A percentile compares a stretch with the other conserved stretches of the same genome.
phyloP scores from a whole-genome alignment of 257 asterid genomes.

The Solanum gracilifrons region DNA sequence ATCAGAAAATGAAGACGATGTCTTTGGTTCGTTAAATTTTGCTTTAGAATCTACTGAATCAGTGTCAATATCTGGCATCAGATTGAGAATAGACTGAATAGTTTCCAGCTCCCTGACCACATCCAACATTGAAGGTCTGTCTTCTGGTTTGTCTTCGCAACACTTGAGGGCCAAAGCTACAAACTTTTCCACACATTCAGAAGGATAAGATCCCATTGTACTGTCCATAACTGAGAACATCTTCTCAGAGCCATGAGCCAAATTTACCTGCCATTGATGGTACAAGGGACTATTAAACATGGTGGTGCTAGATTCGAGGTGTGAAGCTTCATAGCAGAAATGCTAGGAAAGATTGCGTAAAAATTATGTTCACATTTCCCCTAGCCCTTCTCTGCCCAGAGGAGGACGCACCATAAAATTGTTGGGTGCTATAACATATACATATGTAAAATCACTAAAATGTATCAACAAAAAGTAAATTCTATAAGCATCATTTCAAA shows the following conservation, averaged over 20 bases:
- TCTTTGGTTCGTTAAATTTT: slow-evolving; percentile 17
- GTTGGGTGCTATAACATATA: not conserved
- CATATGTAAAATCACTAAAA: not conserved
- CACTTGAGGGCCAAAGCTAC: slow-evolving; percentile 58
- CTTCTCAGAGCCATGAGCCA: slow-evolving; percentile 49
- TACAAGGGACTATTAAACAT: not conserved
- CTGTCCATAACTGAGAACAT: slow-evolving; percentile 58
- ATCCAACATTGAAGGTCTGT: slow-evolving; percentile 58
- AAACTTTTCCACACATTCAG: slow-evolving; percentile 50
- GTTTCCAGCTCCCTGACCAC: slow-evolving; percentile 80
- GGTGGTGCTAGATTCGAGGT: not conserved
- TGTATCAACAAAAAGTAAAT: not conserved
- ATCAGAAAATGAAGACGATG: slow-evolving; percentile 21
- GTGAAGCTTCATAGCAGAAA: not conserved
- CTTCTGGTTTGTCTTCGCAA: slow-evolving; percentile 59
- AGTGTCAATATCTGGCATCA: slow-evolving; percentile 28
- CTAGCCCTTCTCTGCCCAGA: not conserved
- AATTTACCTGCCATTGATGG: slow-evolving; percentile 37
- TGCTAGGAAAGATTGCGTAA: not conserved
- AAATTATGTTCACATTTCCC: not conserved
- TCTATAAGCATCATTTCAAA: not conserved
- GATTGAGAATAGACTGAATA: slow-evolving; percentile 16
- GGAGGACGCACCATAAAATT: not conserved
- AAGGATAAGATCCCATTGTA: slow-evolving; percentile 62
- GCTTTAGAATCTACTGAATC: slow-evolving; percentile 20